Base-by-base conservation (phyloP, 2,329 filamentous ascomycete species). In the Exophiala dermatitidis region DNA sequence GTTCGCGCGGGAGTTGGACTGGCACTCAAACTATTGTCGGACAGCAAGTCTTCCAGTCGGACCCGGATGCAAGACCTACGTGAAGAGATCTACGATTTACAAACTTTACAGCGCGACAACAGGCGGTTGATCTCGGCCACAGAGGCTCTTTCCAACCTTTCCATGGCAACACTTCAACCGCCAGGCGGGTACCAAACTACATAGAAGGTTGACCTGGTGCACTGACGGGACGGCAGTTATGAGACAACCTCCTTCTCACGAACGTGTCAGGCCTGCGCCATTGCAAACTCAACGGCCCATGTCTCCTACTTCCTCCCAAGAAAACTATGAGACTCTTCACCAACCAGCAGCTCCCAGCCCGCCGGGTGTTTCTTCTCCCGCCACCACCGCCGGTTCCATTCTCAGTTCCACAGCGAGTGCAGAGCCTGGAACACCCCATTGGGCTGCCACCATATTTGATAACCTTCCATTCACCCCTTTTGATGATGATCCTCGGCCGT, bases 391-490 rank as follows among this genome's bases (percentile, higher is more conserved):
- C 2, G 59, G 59, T 43, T 63, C 61, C 41, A 59, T 58, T 7
- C 48, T 52, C 12, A 60, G 60, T 57, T 58, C 56, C 38, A 45
- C 58, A 9, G 60, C 61, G 4, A 63, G 60, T 46, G 48, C 36
- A 32, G 54, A 60, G 19, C n/a, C 48, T 9, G 60, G 61, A 10
- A 57, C 50, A 9, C 49, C 66, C 6, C 73, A 75, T 60, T 76
- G 74, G 74, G 67, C 72, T 2, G 67, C 64, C 47, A 64, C 62
- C 5, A 67, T 73, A 0, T 75, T 74, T 43, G 50, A 49, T 9
- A 55, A 63, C 38, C 34, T 63, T 2, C 50, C 61, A 3, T 53
- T 54, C 33, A 63, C 61, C 12, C 36, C 44, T 34, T 47, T 62
- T 2, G 57, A 54, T 26, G 54, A 61, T 3, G 62, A 64, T 26